A percentile compares a stretch with the other conserved stretches of the same genome.
phyloP scores from a whole-genome alignment of 2,329 filamentous ascomycete species.

The Exophiala alcalophila region DNA sequence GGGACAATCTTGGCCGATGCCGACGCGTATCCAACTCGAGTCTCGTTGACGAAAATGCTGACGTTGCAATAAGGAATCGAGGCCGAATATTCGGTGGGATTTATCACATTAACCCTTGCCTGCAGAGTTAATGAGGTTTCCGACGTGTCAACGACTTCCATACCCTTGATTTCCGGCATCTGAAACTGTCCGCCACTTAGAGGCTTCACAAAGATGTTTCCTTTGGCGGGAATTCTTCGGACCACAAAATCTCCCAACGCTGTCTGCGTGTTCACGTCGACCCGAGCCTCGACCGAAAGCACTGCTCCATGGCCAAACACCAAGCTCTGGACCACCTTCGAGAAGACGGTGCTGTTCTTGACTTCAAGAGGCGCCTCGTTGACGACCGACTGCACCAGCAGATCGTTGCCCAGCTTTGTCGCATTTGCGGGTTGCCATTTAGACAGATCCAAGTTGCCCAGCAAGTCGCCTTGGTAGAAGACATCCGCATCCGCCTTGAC shows the following conservation, averaged over 20 bases:
- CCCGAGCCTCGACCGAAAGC: constrained; percentile 71
- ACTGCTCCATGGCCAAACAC: constrained; percentile 69
- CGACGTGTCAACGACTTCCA: constrained; percentile 71
- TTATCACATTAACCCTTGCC: constrained; percentile 77
- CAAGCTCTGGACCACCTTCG: constrained; percentile 74
- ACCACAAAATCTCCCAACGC: constrained; percentile 76
- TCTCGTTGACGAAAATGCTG: constrained; percentile 69
- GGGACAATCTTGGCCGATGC: constrained; percentile 59
- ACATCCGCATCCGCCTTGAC: constrained; percentile 78
- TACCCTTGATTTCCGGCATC: constrained; percentile 64
- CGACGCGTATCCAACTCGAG: constrained; percentile 71
- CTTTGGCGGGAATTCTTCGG: constrained; percentile 77
- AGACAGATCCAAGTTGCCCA: constrained; percentile 74
- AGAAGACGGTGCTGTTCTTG: constrained; percentile 74
- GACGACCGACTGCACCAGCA: constrained; percentile 74
- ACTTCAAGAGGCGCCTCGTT: constrained; percentile 77
- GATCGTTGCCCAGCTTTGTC: constrained; percentile 59
- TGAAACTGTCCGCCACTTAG: constrained; percentile 52
- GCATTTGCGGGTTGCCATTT: constrained; percentile 86
- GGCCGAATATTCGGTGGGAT: constrained; percentile 84
- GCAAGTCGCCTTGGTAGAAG: constrained; percentile 70
- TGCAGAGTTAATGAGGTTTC: constrained; percentile 67
- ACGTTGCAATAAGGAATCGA: constrained; percentile 76
- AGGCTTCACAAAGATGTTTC: constrained; percentile 81
- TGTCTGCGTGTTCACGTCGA: constrained; percentile 80